Base-by-base conservation (phyloP, 331 rosid species). In the Rosa hybrid region DNA sequence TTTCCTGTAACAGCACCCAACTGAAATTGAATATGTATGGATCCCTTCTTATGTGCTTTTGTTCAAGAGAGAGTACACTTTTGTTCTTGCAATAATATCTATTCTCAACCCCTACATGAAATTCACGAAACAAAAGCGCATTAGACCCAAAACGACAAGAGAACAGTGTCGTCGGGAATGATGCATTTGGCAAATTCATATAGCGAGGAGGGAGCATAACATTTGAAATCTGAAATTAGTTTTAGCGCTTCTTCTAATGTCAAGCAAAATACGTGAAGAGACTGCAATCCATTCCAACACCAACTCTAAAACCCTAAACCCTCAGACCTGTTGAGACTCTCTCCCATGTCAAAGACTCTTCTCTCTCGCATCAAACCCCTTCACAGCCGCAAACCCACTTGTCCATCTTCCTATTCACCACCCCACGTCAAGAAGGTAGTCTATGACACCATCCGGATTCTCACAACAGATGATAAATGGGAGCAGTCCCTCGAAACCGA, bases 341-440 rank as follows among this genome's bases (percentile, higher is more conserved):
- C 45, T 34, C 38, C 75, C 85, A 94, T 94, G 96, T 94, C 98
- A 12, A 94, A 83, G 80, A 51, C 94, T 34, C 72, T 92, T 72
- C 92, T 94, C 72, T 89, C 92, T 75, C 88, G 90, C 63, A 89
- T 94, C 86, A 92, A 87, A 81, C 92, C 97, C 54, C 84, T 77
- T 53, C 85, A 76, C 73, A 69, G 18, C 41, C 87, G 70, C 5
- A 89, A 79, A 78, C 67, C 49, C 4, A 39, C 14, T 41, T 44
- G 72, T 20, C n/a, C 84, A 17, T 81, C 86, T 54, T 45, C 85
- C 59, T 51, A 72, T 70, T 54, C 81, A 4, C 79, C 92, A 0
- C 82, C 89, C 23, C 78, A 71, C 72, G 30, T 84, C 79, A 87
- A 56, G 54, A 77, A 65, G 25, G 87, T 92, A 6, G 84, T 90